Evolutionary conservation across 1,284 basidiomycete genomes (phyloP), one percentile per base, ranked within the genome.

Genomic region (Xerocomus minutiporus): DNA sequence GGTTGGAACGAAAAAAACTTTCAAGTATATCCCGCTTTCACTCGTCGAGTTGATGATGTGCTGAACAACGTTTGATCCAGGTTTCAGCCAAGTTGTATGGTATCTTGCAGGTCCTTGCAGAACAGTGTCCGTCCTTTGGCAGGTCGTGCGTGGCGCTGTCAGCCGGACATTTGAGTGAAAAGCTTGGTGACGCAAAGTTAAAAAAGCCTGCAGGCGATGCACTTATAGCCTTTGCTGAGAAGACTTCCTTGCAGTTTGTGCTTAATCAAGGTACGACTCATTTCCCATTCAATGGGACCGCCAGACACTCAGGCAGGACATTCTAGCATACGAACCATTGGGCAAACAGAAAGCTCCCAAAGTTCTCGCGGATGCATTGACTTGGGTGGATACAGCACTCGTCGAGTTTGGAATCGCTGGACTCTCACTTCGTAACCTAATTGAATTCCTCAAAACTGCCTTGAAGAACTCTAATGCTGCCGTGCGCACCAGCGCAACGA

Each of bases 1-100:
- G 94, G 96, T 1, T 97, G 93, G 94, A 83, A 81, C 39, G 97
- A 99, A 73, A 99, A 97, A 79, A 99, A 99, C 66, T 99, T 99
- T 65, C 97, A 99, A 76, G 92, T 89, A 57, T 53, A 32, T 48
- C 77, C 66, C 36, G 15, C 23, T 38, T 44, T 56, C 49, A n/a
- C 12, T 45, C 28, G 40, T 35, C 11, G 31, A 53, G 34, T 50
- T 38, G 41, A 48, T 48, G 48, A 47, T 51, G 20, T 20, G 31
- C 50, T 59, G 26, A 67, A 47, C 31, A 6, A 34, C 20, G 1
- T 25, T 28, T 48, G 11, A 46, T 47, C 31, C 23, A 95, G 92
- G 94, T 98, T 35, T 93, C 91, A 5, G 75, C 84, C 12, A 96
- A 94, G 71, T 70, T 97, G 44, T 97, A 92, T 69, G 82, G 80